A percentile compares a stretch with the other conserved stretches of the same genome.
Conservation (phyloP, 176 grass and related monocot species). For the Paspalum vaginatum region DNA sequence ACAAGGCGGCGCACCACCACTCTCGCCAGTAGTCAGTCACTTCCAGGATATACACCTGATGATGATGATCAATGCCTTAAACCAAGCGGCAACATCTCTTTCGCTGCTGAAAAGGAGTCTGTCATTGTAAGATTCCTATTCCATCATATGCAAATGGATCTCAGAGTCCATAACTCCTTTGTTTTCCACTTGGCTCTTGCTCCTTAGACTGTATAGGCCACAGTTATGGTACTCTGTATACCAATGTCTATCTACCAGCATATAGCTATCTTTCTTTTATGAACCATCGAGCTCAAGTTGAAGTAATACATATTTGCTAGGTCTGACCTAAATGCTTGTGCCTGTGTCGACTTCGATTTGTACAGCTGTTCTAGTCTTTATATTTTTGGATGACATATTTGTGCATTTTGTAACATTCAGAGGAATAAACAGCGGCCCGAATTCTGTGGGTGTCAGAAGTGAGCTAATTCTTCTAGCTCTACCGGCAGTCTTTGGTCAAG, state of each 20-base stretch:
- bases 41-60: conserved; percentile 45
- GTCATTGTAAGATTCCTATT: conserved; percentile 18
- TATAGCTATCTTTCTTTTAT: background rate
- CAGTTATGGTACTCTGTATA: background rate
- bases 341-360: background rate
- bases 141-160: too few species aligned
- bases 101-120: conserved; percentile 13
- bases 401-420: conserved; percentile 39
- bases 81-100: conserved; percentile 35
- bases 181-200: background rate
- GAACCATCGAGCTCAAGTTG: background rate
- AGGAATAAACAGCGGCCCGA: conserved; percentile 29
- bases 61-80: conserved; percentile 31
- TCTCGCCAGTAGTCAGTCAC: conserved; percentile 36
- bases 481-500: conserved; percentile 84
- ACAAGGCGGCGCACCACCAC: conserved; percentile 38
- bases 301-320: background rate
- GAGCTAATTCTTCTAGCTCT: conserved; percentile 83
- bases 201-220: background rate
- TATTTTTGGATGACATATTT: conserved; percentile 27
- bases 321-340: background rate
- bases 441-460: conserved; percentile 51
- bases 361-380: background rate
- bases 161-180: background rate
- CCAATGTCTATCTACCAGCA: background rate